Evolutionary conservation across 2,329 filamentous ascomycete genomes (phyloP), one percentile per base, ranked within the genome.

Genomic region (Stagonosporopsis rhizophila): DNA sequence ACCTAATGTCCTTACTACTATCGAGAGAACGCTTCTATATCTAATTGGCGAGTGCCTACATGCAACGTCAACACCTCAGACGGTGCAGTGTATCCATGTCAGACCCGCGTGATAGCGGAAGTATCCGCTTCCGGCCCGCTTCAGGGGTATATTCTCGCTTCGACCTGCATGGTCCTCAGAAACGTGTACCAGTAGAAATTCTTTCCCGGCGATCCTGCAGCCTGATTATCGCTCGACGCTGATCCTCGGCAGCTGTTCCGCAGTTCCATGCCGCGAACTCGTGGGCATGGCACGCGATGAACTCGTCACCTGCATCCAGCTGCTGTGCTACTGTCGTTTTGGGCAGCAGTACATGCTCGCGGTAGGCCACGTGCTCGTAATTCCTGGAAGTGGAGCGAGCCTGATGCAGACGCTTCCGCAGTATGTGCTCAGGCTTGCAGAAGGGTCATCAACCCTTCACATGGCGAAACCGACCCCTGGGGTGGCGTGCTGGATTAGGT

Each of bases 151-250:
- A 38, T 38, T 47, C 42, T 47, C 47, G 46, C 17, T 56, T 30
- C 30, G n/a, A 15, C 23, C 15, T 48, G 53, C 47, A 52, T 51
- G 23, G 39, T 4, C 25, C 25, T 20, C 27, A 19, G 42, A 22
- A 44, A 56, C 53, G 53, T 56, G 53, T 56, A 56, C 53, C 53
- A 56, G 42, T 56, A 44, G 20, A 14, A 48, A 5, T 32, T 23
- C 14, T 22, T 2, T 30, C 17, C 17, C 23, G 14, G 14, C 23
- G 20, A 37, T 3, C 15, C 9, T 30, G 42, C 28, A 34, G 28
- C 12, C 12, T 11, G 14, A n/a, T 25, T 23, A 34, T 34, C 28
- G 28, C 42, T 45, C 28, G 19, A 45, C 42, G 28, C 5, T 22
- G 17, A 20, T 27, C 40, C 19, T 34, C 20, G 27, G 42, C 28